phyloP scores from a whole-genome alignment of 2,329 filamentous ascomycete species.

The Penicillium brevicompactum region DNA sequence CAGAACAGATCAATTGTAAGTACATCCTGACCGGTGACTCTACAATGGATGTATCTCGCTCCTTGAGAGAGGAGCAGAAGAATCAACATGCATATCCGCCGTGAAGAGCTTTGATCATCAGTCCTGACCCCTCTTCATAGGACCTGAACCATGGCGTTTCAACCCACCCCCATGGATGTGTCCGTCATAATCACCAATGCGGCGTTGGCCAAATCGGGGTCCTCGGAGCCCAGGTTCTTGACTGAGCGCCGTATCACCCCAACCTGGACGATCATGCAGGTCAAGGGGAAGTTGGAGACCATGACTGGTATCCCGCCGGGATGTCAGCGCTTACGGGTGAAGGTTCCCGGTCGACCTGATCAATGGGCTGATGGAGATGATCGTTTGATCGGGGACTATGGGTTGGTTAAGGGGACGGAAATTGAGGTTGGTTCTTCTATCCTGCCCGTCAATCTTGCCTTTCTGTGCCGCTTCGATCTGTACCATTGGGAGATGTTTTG shows the following conservation, averaged over 20 bases:
- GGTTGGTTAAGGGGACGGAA: conserved; percentile 44
- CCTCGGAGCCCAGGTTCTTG: conserved; percentile 47
- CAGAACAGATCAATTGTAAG: conserved; percentile 5
- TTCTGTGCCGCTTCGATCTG: not conserved
- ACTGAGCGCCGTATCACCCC: conserved; percentile 91
- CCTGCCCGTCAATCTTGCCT: not conserved
- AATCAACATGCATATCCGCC: not conserved
- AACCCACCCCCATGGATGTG: conserved; percentile 41
- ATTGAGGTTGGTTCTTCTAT: conserved; percentile 40
- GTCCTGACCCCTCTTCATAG: not conserved
- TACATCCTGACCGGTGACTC: not conserved
- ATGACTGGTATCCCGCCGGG: conserved; percentile 88
- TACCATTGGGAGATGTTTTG: not conserved
- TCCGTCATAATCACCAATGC: conserved; percentile 43
- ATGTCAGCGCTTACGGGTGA: conserved; percentile 74
- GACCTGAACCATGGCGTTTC: conserved; percentile 34
- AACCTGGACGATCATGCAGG: conserved; percentile 81
- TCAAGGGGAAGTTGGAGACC: conserved; percentile 86
- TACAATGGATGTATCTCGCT: no score
- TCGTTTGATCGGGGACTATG: conserved; percentile 57
- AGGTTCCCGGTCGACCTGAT: conserved; percentile 62
- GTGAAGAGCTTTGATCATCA: not conserved
- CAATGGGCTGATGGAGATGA: conserved; percentile 73
- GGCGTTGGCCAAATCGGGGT: conserved; percentile 11
- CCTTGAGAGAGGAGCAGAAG: no score